Conservation (phyloP, 345 rosid species). For the Pistacia atlantica region DNA sequence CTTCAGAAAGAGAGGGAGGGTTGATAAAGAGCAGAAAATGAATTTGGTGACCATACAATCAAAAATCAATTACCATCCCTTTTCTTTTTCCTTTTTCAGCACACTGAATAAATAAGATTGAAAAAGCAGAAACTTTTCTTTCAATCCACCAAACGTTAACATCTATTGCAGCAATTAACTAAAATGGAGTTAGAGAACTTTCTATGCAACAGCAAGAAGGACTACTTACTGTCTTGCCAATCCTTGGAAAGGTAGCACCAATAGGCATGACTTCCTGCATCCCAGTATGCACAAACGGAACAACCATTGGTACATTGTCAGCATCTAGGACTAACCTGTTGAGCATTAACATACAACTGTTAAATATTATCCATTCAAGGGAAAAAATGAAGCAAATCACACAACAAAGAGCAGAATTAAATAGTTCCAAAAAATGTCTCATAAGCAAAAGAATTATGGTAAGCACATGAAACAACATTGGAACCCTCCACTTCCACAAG, state of each 20-base stretch:
- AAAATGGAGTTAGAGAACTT: background rate
- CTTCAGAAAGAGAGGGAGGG: background rate
- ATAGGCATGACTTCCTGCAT: constrained; percentile 97
- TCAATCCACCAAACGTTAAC: background rate
- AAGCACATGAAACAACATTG: background rate
- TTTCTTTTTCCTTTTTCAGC: background rate
- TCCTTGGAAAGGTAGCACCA: constrained; percentile 84
- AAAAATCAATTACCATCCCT: no score
- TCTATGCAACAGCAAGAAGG: background rate
- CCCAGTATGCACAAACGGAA: constrained; percentile 94
- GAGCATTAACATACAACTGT: background rate
- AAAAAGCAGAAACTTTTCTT: background rate
- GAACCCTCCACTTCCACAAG: background rate
- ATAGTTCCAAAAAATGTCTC: background rate
- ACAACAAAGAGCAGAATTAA: background rate
- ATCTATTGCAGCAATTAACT: background rate
- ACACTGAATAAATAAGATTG: background rate
- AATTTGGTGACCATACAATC: background rate
- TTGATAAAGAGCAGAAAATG: background rate
- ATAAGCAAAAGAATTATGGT: background rate
- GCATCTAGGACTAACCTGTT: constrained; percentile 84
- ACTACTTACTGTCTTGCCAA: constrained; percentile 78
- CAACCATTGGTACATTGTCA: constrained; percentile 76
- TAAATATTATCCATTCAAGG: background rate
- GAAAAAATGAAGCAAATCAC: background rate